Base-by-base conservation (phyloP, 306 rosid species). In the Fragaria nilgerrensis region DNA sequence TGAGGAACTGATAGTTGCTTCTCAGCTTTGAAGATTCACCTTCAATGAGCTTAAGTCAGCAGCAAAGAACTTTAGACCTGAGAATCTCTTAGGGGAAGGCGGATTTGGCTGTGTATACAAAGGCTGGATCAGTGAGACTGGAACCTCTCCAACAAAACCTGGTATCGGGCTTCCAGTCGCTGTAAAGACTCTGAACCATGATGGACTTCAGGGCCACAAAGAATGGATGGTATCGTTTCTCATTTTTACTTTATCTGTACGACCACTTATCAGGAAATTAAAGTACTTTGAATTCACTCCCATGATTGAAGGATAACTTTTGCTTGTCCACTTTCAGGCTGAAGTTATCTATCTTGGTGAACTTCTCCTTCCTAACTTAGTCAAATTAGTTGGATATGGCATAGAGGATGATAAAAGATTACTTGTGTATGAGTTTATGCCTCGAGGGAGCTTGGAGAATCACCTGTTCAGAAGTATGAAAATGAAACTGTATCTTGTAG, bases 381-480 rank as follows among this genome's bases (percentile, higher is more conserved):
- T 90, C 6, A 90, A 80, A 71, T 79, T 92, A 20, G 14, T 87
- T 50, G 96, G 97, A 2, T 90, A 55, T 43, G 87, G 96, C 78
- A 90, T 76, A 7, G 96, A 92, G 74, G 85, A 70, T 72, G 85
- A 87, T 22, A 84, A 92, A 43, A 85, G 93, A 80, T 19, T 88
- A 7, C 85, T 92, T 1, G 96, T 90, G 0, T 90, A 92, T 19
- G 96, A 92, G 84, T 90, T 82, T 34, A 78, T 91, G 86, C 76
- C 85, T 37, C 81, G 88, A 44, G 97, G 97, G 80, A 92, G 95
- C 88, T 74, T 90, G 75, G 96, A 92, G 58, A 78, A 86, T 50
- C 93, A 92, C 77, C 83, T 88, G 1, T 88, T 88, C 34, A 80
- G 82, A 61, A 80, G 95, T 90, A 84, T 70, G 88, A 70, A 70